Evolutionary conservation across 495 filamentous ascomycete species (phyloP).

Genomic region (Schizothecium vesticola): DNA sequence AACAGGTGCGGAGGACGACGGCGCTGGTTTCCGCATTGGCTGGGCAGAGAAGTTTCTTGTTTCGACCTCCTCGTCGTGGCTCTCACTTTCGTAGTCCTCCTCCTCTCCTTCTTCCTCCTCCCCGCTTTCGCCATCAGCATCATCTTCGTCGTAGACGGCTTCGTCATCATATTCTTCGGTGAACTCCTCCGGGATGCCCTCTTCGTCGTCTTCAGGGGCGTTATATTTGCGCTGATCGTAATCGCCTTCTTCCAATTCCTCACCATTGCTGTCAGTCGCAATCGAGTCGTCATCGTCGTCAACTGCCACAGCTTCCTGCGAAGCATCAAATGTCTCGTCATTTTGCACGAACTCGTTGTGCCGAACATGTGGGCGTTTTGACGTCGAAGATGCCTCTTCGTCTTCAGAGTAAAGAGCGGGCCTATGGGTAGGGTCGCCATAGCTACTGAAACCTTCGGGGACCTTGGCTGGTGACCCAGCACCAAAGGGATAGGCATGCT

Average conservation of each 20-base stretch:
- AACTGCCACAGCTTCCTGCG: conserved; percentile 12
- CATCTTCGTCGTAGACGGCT: conserved; percentile 35
- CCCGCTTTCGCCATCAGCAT: conserved; percentile 32
- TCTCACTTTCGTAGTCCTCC: conserved; percentile 20
- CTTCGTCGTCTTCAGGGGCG: conserved; percentile 26
- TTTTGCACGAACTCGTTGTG: conserved; percentile 13
- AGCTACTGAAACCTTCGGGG: conserved; percentile 25
- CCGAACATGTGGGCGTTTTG: background rate
- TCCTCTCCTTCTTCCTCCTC: conserved; percentile 19
- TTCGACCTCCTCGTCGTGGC: conserved; percentile 15
- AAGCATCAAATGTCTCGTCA: conserved; percentile 2
- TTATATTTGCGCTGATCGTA: conserved; percentile 28
- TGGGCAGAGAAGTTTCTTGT: conserved; percentile 7
- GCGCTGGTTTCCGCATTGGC: background rate
- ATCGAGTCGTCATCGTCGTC: conserved; percentile 16
- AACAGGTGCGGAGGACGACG: conserved; percentile 19
- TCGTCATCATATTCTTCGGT: conserved; percentile 35
- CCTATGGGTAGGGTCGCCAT: conserved; percentile 8
- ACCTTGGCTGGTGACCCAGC: conserved; percentile 4
- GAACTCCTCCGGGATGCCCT: conserved; percentile 33
- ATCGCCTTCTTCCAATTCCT: conserved; percentile 27
- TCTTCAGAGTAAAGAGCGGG: background rate
- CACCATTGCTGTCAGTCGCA: conserved; percentile 22
- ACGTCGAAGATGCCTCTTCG: background rate
- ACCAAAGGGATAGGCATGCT: conserved; percentile 10